phyloP scores from a whole-genome alignment of 805 yeast species.

The Ogataea corticis region DNA sequence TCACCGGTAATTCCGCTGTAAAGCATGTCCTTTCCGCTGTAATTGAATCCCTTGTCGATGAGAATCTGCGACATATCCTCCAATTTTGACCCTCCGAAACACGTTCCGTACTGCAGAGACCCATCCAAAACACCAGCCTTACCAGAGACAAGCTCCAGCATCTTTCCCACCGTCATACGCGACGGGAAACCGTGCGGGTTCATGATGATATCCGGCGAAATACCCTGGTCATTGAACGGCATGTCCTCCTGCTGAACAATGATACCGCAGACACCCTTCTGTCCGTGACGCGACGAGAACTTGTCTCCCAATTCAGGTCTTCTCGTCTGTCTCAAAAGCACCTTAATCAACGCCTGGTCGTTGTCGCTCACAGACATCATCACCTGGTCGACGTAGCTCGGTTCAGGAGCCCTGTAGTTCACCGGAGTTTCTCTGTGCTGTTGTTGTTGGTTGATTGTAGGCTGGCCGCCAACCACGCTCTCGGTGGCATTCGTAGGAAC shows the following conservation, averaged over 20 bases:
- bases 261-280: slow-evolving; percentile 98
- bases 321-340: slow-evolving; percentile 88
- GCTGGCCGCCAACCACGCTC: slow-evolving; percentile 47
- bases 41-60: slow-evolving; percentile 87
- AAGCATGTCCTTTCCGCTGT: slow-evolving; percentile 96
- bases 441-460: slow-evolving; percentile 34
- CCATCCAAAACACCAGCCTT: slow-evolving; percentile 97
- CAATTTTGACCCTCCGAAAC: slow-evolving; percentile 96
- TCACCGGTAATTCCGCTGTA: slow-evolving; percentile 98
- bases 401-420: slow-evolving; percentile 91
- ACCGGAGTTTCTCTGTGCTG: slow-evolving; percentile 88
- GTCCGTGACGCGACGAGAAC: slow-evolving; percentile 97
- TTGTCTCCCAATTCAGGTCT: slow-evolving; percentile 98
- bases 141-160: slow-evolving; percentile 95
- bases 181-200: slow-evolving; percentile 99
- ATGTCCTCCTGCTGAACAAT: slow-evolving; percentile 96
- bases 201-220: slow-evolving; percentile 94
- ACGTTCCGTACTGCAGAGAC: slow-evolving; percentile 89
- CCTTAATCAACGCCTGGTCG: slow-evolving; percentile 93
- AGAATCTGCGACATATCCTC: slow-evolving; percentile 92
- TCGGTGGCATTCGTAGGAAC: slow-evolving; percentile 87
- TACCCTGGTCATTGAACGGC: slow-evolving; percentile 93
- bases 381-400: slow-evolving; percentile 93
- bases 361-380: slow-evolving; percentile 96
- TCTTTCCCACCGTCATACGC: slow-evolving; percentile 99